Percentiles rank a stretch among this genome's conserved stretches.
These are phyloP conservation scores for Luffa aegyptiaca DNA, from an alignment of 306 rosid species.

Conservation along the genomic window DNA sequence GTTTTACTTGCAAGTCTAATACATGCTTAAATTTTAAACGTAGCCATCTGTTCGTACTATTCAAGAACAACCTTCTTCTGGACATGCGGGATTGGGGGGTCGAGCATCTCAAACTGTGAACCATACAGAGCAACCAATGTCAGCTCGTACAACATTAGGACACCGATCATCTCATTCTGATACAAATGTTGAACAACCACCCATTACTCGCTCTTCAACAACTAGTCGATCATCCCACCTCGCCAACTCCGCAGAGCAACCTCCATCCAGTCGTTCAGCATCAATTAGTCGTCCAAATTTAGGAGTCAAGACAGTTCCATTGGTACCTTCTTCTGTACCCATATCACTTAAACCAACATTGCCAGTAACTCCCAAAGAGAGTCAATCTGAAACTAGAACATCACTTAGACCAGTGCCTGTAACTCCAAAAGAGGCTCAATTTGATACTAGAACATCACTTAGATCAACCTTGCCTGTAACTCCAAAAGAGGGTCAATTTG, in stretches of 20 bases:
- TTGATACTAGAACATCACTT: constrained; percentile 26
- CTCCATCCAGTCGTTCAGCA: constrained; percentile 49
- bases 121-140: constrained; percentile 35
- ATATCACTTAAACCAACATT: constrained; percentile 49
- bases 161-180: constrained; percentile 24
- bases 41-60: constrained; percentile 36
- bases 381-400: constrained; percentile 15
- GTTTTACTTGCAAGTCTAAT: not conserved
- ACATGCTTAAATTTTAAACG: constrained; percentile 13
- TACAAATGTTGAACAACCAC: constrained; percentile 28
- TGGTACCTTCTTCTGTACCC: constrained; percentile 65
- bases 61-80: constrained; percentile 47
- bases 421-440: constrained; percentile 26
- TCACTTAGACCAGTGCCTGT: constrained; percentile 44
- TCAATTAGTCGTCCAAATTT: constrained; percentile 31
- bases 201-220: constrained; percentile 34
- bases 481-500: constrained; percentile 29
- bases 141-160: constrained; percentile 25
- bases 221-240: constrained; percentile 27
- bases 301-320: constrained; percentile 46
- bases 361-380: constrained; percentile 30
- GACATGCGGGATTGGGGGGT: constrained; percentile 2
- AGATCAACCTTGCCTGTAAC: constrained; percentile 33
- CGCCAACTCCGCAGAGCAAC: constrained; percentile 24
- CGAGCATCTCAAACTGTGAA: constrained; percentile 26